A percentile compares a stretch with the other conserved stretches of the same genome.
These are phyloP conservation scores for Mucor velutinosus DNA, from an alignment of 371 early-diverging fungal species.

Conservation along the genomic window DNA sequence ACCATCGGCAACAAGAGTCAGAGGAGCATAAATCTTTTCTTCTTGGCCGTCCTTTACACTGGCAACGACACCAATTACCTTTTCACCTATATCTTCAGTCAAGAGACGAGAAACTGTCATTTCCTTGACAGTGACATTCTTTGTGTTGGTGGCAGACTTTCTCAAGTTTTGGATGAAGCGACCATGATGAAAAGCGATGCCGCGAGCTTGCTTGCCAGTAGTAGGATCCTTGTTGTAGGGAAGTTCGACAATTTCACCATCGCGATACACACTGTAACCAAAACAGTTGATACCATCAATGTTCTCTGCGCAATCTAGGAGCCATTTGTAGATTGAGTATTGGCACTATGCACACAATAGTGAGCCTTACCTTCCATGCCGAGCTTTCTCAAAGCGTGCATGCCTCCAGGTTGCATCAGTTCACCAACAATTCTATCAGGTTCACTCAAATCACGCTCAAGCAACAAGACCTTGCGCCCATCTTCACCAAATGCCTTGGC, in stretches of 20 bases:
- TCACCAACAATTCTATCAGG: constrained; percentile 97
- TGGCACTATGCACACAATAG: too few species aligned
- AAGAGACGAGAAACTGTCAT: constrained; percentile 70
- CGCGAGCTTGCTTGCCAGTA: constrained; percentile 54
- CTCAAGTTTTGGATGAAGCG: constrained; percentile 87
- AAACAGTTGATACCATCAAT: constrained; percentile 87
- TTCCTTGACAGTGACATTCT: constrained; percentile 75
- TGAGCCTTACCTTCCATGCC: constrained; percentile 68
- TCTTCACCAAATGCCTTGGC: constrained; percentile 74
- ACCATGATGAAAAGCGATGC: constrained; percentile 94
- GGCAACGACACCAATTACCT: constrained; percentile 58
- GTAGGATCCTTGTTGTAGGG: constrained; percentile 59
- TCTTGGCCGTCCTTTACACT: constrained; percentile 28
- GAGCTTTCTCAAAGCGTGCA: constrained; percentile 70
- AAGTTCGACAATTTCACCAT: constrained; percentile 58
- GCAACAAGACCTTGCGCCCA: constrained; percentile 69
- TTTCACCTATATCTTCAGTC: constrained; percentile 49
- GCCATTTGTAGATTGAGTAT: too few species aligned
- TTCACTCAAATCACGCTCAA: constrained; percentile 85
- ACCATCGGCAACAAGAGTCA: constrained; percentile 89
- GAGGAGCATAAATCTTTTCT: constrained; percentile 61
- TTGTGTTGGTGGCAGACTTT: constrained; percentile 60
- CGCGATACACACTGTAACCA: constrained; percentile 83
- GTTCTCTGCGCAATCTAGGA: constrained; percentile 67
- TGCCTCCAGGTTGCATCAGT: constrained; percentile 91